Evolutionary conservation across 768 basidiomycete genomes (phyloP).

Genomic region (Suillus subluteus): DNA sequence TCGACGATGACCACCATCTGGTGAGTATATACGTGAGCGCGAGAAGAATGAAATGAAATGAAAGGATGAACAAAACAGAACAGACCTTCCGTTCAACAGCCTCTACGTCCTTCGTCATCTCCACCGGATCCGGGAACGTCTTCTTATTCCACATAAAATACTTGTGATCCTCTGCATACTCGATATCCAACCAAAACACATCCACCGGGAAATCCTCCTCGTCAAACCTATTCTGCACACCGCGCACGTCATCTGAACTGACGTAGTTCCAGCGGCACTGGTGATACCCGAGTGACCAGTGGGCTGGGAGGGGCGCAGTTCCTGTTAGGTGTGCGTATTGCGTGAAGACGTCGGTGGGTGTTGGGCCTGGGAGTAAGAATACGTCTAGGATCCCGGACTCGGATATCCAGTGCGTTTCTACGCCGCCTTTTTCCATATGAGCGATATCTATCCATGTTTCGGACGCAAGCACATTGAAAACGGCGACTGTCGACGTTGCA

Average conservation of each 20-base stretch:
- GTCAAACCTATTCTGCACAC: slow-evolving; percentile 87
- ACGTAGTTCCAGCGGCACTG: slow-evolving; percentile 99
- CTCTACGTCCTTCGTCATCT: slow-evolving; percentile 91
- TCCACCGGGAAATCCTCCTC: slow-evolving; percentile 95
- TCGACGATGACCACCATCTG: slow-evolving; percentile 99
- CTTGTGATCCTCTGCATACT: slow-evolving; percentile 90
- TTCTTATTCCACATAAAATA: slow-evolving; percentile 98
- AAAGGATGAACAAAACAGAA: neutral
- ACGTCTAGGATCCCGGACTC: slow-evolving; percentile 96
- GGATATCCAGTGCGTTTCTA: slow-evolving; percentile 95
- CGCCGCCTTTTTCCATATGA: slow-evolving; percentile 51
- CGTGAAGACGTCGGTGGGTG: slow-evolving; percentile 76
- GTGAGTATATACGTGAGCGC: neutral
- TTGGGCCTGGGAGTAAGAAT: slow-evolving; percentile 92
- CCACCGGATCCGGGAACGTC: slow-evolving; percentile 91
- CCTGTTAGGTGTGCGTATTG: slow-evolving; percentile 90
- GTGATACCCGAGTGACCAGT: slow-evolving; percentile 93
- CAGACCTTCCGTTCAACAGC: slow-evolving; percentile 81
- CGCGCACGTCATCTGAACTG: slow-evolving; percentile 83
- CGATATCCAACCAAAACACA: slow-evolving; percentile 97
- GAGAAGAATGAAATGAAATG: neutral
- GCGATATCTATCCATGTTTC: slow-evolving; percentile 96
- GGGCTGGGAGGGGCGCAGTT: slow-evolving; percentile 82
- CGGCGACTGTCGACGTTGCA: slow-evolving; percentile 81
- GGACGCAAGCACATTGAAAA: slow-evolving; percentile 86